phyloP scores from a whole-genome alignment of 352 stramenopile genomes.

The Aphanomyces euteiches region DNA sequence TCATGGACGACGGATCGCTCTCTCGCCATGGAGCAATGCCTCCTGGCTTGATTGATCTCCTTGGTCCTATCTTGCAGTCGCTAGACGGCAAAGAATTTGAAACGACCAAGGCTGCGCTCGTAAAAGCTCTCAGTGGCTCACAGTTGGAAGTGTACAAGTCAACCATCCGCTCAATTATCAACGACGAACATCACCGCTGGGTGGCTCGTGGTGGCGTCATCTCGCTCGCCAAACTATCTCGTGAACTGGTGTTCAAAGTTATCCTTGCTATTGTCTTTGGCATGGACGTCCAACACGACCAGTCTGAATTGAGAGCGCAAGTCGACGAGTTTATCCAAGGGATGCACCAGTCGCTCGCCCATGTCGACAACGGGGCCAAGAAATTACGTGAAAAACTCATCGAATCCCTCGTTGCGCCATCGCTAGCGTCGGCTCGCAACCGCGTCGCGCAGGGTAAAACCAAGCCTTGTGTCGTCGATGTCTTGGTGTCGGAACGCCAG shows the following conservation, averaged over 20 bases:
- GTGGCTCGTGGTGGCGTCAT: slow-evolving; percentile 13
- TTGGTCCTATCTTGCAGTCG: slow-evolving; percentile 18
- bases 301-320: not conserved
- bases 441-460: not conserved
- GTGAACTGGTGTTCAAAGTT: not conserved
- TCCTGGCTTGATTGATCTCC: slow-evolving; percentile 5
- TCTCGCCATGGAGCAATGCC: slow-evolving; percentile 12
- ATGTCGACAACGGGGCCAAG: not conserved
- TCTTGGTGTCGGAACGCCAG: not conserved
- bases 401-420: not conserved
- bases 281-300: slow-evolving; percentile 7
- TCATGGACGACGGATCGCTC: not conserved
- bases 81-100: slow-evolving; percentile 6
- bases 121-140: not conserved
- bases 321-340: slow-evolving; percentile 14
- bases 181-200: slow-evolving; percentile 9
- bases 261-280: slow-evolving; percentile 2
- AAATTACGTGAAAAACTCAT: not conserved
- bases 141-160: slow-evolving; percentile 4
- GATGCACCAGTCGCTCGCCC: slow-evolving; percentile 8
- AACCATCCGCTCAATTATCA: not conserved
- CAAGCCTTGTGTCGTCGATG: slow-evolving; percentile 18
- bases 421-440: not conserved
- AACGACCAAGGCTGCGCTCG: not conserved
- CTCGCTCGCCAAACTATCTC: not conserved